A percentile compares a stretch with the other conserved stretches of the same genome.
Evolutionary conservation across 169 alveolate species (phyloP).

Genomic region (Neospora caninum): DNA sequence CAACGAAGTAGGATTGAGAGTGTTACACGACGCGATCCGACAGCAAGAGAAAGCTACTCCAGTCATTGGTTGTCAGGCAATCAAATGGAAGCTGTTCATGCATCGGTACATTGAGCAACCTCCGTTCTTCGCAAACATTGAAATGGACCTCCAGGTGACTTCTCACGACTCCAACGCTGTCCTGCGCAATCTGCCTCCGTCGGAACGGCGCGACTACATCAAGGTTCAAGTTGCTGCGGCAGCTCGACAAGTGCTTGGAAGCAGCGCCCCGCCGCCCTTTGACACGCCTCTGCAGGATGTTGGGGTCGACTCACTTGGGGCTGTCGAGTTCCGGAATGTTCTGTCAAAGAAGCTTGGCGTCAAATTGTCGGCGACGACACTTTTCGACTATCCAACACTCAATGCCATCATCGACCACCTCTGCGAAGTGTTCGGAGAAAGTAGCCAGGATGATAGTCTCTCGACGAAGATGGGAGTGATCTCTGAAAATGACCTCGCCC

Average conservation of each 20-base stretch:
- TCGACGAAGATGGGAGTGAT: neutral
- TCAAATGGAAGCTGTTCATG: constrained; percentile 71
- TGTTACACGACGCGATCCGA: constrained; percentile 26
- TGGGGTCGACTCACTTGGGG: constrained; percentile 83
- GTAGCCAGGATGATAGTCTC: neutral
- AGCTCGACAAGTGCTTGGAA: constrained; percentile 69
- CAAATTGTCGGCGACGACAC: constrained; percentile 72
- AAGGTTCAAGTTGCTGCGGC: constrained; percentile 45
- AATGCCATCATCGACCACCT: constrained; percentile 65
- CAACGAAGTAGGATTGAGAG: constrained; percentile 73
- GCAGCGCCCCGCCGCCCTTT: constrained; percentile 49
- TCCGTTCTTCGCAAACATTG: constrained; percentile 40
- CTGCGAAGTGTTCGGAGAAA: constrained; percentile 38
- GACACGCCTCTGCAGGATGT: constrained; percentile 73
- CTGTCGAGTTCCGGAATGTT: constrained; percentile 80
- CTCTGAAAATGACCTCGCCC: constrained; percentile 1
- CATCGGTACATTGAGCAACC: constrained; percentile 19
- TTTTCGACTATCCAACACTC: constrained; percentile 76
- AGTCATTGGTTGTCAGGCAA: constrained; percentile 70
- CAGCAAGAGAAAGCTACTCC: neutral
- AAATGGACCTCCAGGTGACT: constrained; percentile 34
- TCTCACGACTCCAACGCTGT: neutral
- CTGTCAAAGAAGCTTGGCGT: constrained; percentile 70
- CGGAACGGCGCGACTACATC: constrained; percentile 60
- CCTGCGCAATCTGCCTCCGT: constrained; percentile 36